These are phyloP conservation scores for Cadophora gregata DNA, from an alignment of 2,329 filamentous ascomycete genomes.

Conservation along the genomic window DNA sequence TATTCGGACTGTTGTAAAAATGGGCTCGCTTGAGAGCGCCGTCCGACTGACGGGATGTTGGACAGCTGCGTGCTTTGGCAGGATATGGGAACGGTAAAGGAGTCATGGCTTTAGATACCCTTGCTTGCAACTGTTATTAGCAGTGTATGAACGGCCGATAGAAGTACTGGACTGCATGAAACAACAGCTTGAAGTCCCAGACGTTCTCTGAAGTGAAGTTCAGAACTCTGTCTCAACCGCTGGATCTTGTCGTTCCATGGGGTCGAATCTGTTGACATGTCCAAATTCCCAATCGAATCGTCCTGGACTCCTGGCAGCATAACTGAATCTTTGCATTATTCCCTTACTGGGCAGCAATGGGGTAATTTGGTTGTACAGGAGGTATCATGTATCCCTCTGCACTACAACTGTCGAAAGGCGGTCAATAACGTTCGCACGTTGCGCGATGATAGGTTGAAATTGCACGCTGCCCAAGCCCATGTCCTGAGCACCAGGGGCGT, in stretches of 20 bases:
- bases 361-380: constrained; percentile 13
- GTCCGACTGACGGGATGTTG: not conserved
- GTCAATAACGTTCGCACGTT: constrained; percentile 33
- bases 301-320: not conserved
- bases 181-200: not conserved
- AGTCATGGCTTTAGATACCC: constrained; percentile 29
- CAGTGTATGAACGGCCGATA: constrained; percentile 3
- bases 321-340: not conserved
- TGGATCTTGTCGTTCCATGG: not conserved
- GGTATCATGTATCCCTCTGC: constrained; percentile 12
- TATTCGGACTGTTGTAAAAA: constrained; percentile 34
- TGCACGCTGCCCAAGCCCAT: constrained; percentile 2
- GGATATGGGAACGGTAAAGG: constrained; percentile 2
- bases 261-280: not conserved
- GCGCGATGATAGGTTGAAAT: constrained; percentile 33
- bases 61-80: constrained; percentile 3
- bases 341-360: constrained; percentile 1
- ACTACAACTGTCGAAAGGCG: constrained; percentile 18
- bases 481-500: not conserved
- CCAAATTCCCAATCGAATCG: not conserved
- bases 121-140: constrained; percentile 5
- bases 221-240: not conserved
- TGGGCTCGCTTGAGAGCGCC: not conserved
- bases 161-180: not conserved
- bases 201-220: not conserved